Percentiles rank a stretch among this genome's conserved stretches.
Evolutionary conservation across 805 yeast genomes (phyloP).

Genomic region (Sugiyamaella mastotermitis): DNA sequence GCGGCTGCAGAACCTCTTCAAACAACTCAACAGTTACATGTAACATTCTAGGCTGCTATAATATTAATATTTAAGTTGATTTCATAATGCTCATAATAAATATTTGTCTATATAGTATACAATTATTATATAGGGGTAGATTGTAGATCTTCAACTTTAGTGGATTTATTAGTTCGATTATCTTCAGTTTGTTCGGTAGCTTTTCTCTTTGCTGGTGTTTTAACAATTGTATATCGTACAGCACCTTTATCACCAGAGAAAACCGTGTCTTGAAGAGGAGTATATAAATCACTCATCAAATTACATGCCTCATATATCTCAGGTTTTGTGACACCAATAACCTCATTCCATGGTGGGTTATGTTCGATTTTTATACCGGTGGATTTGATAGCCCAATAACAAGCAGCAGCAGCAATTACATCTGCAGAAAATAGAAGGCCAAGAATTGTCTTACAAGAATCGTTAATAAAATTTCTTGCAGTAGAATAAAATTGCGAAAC

Average conservation of each 20-base stretch:
- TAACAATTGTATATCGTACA: too few species aligned
- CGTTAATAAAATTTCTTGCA: conserved; percentile 28
- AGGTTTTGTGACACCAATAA: background rate
- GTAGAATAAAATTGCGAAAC: conserved; percentile 22
- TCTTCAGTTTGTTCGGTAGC: too few species aligned
- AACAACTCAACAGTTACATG: too few species aligned
- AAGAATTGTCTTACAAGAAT: conserved; percentile 33
- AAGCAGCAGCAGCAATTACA: conserved; percentile 34
- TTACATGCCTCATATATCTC: background rate
- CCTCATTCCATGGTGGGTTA: conserved; percentile 3
- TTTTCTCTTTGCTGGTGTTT: too few species aligned
- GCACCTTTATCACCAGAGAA: background rate
- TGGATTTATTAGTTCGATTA: too few species aligned
- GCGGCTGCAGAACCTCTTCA: too few species aligned
- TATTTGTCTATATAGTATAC: too few species aligned
- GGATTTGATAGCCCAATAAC: conserved; percentile 23
- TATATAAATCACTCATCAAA: background rate
- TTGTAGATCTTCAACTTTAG: too few species aligned
- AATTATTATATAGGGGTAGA: too few species aligned
- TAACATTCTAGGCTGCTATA: too few species aligned
- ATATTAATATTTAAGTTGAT: too few species aligned
- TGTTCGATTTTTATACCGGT: conserved; percentile 12
- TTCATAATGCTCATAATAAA: too few species aligned
- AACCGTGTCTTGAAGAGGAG: background rate
- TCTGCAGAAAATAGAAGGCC: conserved; percentile 28